Evolutionary conservation across 768 basidiomycete genomes (phyloP).

Genomic region (Hygrocybe punicea): DNA sequence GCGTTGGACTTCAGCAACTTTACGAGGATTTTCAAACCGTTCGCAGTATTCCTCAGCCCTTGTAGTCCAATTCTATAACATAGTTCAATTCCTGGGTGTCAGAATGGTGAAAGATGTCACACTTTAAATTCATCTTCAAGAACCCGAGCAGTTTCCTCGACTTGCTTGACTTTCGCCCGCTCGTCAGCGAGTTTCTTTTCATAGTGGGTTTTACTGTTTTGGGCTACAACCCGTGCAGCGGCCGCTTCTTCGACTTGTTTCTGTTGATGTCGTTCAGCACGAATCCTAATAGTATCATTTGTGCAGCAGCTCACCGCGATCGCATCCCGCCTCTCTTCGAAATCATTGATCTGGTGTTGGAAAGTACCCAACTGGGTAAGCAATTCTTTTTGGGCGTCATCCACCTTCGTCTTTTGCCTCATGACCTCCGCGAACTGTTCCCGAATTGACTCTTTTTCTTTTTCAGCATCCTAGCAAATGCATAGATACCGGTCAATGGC

Average conservation of each 20-base stretch:
- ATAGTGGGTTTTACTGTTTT: constrained; percentile 48
- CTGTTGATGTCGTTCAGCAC: constrained; percentile 34
- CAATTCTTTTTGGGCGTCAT: constrained; percentile 44
- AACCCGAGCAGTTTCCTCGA: constrained; percentile 46
- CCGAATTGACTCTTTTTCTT: constrained; percentile 46
- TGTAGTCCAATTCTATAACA: constrained; percentile 54
- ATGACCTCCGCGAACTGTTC: constrained; percentile 50
- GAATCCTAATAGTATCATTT: not conserved
- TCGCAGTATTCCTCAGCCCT: constrained; percentile 63
- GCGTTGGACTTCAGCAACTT: constrained; percentile 52
- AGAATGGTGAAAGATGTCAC: constrained; percentile 15
- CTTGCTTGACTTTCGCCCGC: constrained; percentile 40
- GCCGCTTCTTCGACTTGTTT: constrained; percentile 48
- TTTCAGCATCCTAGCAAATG: constrained; percentile 48
- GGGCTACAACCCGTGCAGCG: constrained; percentile 47
- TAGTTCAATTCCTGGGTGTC: not conserved
- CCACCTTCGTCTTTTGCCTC: constrained; percentile 45
- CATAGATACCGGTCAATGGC: not conserved
- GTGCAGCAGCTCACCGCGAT: constrained; percentile 42
- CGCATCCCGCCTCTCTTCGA: constrained; percentile 41
- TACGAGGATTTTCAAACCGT: constrained; percentile 55
- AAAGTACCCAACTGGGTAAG: constrained; percentile 45
- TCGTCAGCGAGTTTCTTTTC: constrained; percentile 52
- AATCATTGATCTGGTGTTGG: constrained; percentile 49
- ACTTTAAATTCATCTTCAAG: constrained; percentile 65